Percentiles rank a stretch among this genome's conserved stretches.
Evolutionary conservation across 495 filamentous ascomycete genomes (phyloP).

Genomic region (Pyrenopolyporus hunteri): DNA sequence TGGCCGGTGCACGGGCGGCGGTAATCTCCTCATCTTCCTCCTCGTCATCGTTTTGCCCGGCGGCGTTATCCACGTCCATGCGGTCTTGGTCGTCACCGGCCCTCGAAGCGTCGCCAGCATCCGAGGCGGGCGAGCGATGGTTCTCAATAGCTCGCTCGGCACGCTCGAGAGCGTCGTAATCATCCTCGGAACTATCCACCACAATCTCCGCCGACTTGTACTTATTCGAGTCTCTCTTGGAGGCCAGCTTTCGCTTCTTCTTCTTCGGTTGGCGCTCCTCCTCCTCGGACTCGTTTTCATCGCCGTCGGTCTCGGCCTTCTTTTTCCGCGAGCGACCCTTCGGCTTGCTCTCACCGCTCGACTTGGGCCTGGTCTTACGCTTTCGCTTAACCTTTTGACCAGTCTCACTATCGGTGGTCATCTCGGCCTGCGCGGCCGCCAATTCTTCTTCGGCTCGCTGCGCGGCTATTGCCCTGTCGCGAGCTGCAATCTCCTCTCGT

Average conservation of each 20-base stretch:
- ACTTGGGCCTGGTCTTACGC: constrained; percentile 58
- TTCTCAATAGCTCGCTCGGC: constrained; percentile 49
- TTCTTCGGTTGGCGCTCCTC: constrained; percentile 60
- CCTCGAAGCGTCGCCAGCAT: constrained; percentile 37
- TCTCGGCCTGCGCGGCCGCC: constrained; percentile 68
- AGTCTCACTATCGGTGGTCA: constrained; percentile 77
- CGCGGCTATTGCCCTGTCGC: constrained; percentile 72
- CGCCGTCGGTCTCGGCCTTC: constrained; percentile 63
- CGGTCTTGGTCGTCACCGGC: constrained; percentile 35
- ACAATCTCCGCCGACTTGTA: constrained; percentile 84
- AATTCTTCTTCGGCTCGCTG: constrained; percentile 75
- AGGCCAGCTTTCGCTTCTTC: constrained; percentile 67
- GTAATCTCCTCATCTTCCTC: constrained; percentile 51
- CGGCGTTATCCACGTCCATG: constrained; percentile 48
- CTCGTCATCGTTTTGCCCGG: constrained; percentile 46
- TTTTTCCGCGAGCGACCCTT: constrained; percentile 65
- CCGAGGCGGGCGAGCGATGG: constrained; percentile 34
- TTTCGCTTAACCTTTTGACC: constrained; percentile 76
- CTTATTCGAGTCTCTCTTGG: constrained; percentile 62
- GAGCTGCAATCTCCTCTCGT: constrained; percentile 75
- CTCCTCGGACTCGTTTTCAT: constrained; percentile 57
- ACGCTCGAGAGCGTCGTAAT: constrained; percentile 50
- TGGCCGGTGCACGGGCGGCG: constrained; percentile 37
- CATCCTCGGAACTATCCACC: constrained; percentile 66
- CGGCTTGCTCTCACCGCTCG: constrained; percentile 52